Evolutionary conservation across 257 asterid species (phyloP).

Genomic region (Ligustrum vulgare): DNA sequence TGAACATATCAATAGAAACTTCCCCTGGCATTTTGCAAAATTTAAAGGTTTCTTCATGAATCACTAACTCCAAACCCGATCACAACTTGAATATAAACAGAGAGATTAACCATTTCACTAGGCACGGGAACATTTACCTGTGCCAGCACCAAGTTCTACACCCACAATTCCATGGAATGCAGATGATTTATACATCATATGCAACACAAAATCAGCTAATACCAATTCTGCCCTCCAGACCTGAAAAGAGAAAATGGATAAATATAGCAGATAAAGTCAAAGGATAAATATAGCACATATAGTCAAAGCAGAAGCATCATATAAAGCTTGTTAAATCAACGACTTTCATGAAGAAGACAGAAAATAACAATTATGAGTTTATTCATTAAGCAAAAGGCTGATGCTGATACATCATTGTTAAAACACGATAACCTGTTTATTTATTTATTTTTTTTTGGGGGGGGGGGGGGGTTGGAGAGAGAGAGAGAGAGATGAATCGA

Average conservation of each 20-base stretch:
- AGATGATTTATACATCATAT: conserved; percentile 57
- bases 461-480: background rate
- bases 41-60: background rate
- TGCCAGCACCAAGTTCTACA: conserved; percentile 91
- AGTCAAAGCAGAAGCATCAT: conserved; percentile 5
- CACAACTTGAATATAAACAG: background rate
- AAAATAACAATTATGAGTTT: conserved; percentile 5
- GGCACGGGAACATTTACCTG: conserved; percentile 55
- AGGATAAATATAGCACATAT: background rate
- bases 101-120: background rate
- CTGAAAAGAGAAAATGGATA: conserved; percentile 32
- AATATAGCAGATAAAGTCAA: background rate
- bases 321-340: background rate
- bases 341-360: conserved; percentile 1
- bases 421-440: conserved; percentile 10
- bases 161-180: conserved; percentile 65
- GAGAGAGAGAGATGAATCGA: background rate
- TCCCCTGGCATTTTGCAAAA: background rate
- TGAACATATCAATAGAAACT: background rate
- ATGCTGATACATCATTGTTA: background rate
- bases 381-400: background rate
- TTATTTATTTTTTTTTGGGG: no score
- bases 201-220: conserved; percentile 86
- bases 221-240: conserved; percentile 93
- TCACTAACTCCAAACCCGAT: background rate